Evolutionary conservation across 2,329 filamentous ascomycete genomes (phyloP).

Genomic region (Curvularia verruculosa): DNA sequence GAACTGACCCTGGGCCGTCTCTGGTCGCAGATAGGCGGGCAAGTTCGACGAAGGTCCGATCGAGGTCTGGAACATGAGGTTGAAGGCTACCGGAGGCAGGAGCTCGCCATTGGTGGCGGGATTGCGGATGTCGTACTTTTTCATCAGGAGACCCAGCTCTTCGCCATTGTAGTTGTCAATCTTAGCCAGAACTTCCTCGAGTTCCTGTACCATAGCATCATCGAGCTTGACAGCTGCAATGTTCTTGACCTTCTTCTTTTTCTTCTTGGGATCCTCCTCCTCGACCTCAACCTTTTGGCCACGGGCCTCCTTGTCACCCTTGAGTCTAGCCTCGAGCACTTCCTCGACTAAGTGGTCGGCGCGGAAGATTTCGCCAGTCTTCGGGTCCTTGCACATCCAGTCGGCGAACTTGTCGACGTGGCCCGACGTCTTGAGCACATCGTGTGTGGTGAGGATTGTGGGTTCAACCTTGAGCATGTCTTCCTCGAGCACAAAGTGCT

Average conservation of each 20-base stretch:
- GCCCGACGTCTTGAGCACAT: slow-evolving; percentile 89
- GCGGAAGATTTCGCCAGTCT: slow-evolving; percentile 94
- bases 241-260: slow-evolving; percentile 78
- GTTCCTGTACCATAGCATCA: slow-evolving; percentile 84
- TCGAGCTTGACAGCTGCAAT: slow-evolving; percentile 76
- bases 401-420: slow-evolving; percentile 98
- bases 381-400: slow-evolving; percentile 99
- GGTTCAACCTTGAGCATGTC: slow-evolving; percentile 96
- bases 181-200: slow-evolving; percentile 86
- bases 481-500: slow-evolving; percentile 91
- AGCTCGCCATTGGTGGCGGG: slow-evolving; percentile 79
- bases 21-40: slow-evolving; percentile 69
- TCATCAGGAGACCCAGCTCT: slow-evolving; percentile 84
- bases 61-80: slow-evolving; percentile 97
- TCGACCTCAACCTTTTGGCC: slow-evolving; percentile 77
- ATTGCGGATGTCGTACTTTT: slow-evolving; percentile 88
- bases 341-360: slow-evolving; percentile 97
- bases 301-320: slow-evolving; percentile 90
- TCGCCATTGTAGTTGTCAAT: slow-evolving; percentile 95
- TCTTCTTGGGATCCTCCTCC: slow-evolving; percentile 82
- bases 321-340: slow-evolving; percentile 83
- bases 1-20: slow-evolving; percentile 98
- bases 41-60: slow-evolving; percentile 91
- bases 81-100: slow-evolving; percentile 85
- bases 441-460: slow-evolving; percentile 89